Evolutionary conservation across 345 rosid species (phyloP), one percentile per base, ranked within the genome.

Genomic region (Salix arbutifolia): DNA sequence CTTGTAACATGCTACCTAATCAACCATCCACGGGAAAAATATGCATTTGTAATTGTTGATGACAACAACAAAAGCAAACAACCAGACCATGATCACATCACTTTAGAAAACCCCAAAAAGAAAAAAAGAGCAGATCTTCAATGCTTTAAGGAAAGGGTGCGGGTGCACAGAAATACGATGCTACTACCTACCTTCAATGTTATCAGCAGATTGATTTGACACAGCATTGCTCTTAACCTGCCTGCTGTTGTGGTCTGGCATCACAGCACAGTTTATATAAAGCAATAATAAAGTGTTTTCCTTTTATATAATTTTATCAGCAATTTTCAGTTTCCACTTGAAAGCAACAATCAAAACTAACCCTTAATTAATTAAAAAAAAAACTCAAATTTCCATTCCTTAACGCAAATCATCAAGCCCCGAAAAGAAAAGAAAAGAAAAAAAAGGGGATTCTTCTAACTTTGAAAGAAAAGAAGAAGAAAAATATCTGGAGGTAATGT

Each of bases 221-320:
- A 82, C 91, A 73, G 84, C 88, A 88, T 88, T 82, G 90, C 71
- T 88, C 76, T 86, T 88, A 67, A 85, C 83, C 86, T 86, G 87
- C 77, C 85, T 89, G 78, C 83, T 83, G 80, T 53, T 71, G 56
- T 72, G 67, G 53, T 87, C 93, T 4, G 96, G 84, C 96, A 91
- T 91, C 89, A 80, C 62, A 56, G 62, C 26, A 56, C 62, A 56
- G 28, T 56, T 56, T 23, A 26, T 56, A n/a, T 56, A 7, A n/a
- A 23, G 11, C 28, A 56, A 56, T 56, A n/a, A 52, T 6, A 52
- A 52, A 52, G 30, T 6, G 52, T 69, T 17, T 30, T 67, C 10
- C n/a, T 19, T 50, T 52, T 52, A 52, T 52, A 4, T 6, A 52
- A 6, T 52, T 23, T 23, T 69, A 42, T n/a, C 46, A 8, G 25